Conservation (phyloP, 257 asterid species). For the Craterostigma plantagineum region DNA sequence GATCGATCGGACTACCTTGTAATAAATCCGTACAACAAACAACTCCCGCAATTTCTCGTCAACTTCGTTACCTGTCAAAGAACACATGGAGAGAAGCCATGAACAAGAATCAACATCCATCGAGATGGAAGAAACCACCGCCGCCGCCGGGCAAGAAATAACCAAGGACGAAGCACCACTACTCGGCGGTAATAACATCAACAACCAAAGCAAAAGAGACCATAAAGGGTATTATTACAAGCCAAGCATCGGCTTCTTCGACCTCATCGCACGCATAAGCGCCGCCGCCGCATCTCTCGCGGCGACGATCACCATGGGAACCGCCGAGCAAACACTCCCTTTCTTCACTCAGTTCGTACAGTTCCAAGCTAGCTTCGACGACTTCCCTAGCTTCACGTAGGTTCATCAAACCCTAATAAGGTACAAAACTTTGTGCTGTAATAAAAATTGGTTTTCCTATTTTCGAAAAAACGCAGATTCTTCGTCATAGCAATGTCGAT, state of each 20-base stretch:
- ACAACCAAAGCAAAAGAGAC: neutral
- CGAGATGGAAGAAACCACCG: no score
- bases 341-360: conserved; percentile 91
- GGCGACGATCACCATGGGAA: conserved; percentile 65
- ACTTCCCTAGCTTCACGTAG: conserved; percentile 65
- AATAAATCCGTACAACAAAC: no score
- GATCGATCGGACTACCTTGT: no score
- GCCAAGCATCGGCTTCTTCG: conserved; percentile 48
- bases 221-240: conserved; percentile 16
- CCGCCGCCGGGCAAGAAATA: no score
- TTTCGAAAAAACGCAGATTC: conserved; percentile 44
- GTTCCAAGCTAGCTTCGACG: conserved; percentile 71
- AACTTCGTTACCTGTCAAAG: no score
- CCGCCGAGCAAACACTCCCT: conserved; percentile 71
- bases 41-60: no score
- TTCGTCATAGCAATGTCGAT: conserved; percentile 44
- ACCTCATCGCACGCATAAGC: conserved; percentile 45
- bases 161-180: neutral
- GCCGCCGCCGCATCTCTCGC: conserved; percentile 45
- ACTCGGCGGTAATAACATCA: no score
- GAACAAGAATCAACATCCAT: neutral
- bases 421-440: no score
- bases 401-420: conserved; percentile 2
- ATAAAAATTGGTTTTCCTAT: no score
- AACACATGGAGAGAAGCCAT: neutral